phyloP scores from a whole-genome alignment of 179 eudicot species.

The Spergularia azorica region DNA sequence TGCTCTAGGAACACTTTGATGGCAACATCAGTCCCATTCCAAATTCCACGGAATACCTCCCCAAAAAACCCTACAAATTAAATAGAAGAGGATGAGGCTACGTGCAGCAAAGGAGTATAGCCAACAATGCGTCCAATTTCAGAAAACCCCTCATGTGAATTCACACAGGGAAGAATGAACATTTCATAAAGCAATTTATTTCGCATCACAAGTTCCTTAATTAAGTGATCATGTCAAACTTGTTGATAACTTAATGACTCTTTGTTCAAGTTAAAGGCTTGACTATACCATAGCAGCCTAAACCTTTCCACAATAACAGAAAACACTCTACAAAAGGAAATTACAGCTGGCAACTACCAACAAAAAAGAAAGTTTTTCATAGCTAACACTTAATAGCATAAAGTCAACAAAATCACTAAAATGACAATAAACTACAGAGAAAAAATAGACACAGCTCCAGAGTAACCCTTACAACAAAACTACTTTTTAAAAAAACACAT shows the following conservation, averaged over 20 bases:
- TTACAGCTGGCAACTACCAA: background rate
- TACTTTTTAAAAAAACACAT: too few species aligned
- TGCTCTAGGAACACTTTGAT: slow-evolving; percentile 96
- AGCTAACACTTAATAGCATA: background rate
- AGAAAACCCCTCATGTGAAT: background rate
- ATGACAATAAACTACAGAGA: too few species aligned
- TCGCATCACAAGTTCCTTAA: too few species aligned
- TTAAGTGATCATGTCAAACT: background rate
- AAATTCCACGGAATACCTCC: slow-evolving; percentile 94
- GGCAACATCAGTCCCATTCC: slow-evolving; percentile 99
- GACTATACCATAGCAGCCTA: background rate
- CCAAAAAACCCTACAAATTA: slow-evolving; percentile 78
- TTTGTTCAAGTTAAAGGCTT: background rate
- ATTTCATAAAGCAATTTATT: background rate
- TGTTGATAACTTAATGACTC: background rate
- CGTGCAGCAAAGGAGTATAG: background rate
- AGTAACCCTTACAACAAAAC: too few species aligned
- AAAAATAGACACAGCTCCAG: too few species aligned
- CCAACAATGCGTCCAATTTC: background rate
- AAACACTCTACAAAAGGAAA: background rate
- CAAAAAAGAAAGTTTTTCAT: background rate
- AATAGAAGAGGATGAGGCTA: background rate
- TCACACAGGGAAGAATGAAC: background rate
- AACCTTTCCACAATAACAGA: background rate
- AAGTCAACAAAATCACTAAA: too few species aligned